Percentiles rank a stretch among this genome's conserved stretches.
These are phyloP conservation scores for Cutaneotrichosporon sp. DNA, from an alignment of 1,284 basidiomycete genomes.

Conservation along the genomic window DNA sequence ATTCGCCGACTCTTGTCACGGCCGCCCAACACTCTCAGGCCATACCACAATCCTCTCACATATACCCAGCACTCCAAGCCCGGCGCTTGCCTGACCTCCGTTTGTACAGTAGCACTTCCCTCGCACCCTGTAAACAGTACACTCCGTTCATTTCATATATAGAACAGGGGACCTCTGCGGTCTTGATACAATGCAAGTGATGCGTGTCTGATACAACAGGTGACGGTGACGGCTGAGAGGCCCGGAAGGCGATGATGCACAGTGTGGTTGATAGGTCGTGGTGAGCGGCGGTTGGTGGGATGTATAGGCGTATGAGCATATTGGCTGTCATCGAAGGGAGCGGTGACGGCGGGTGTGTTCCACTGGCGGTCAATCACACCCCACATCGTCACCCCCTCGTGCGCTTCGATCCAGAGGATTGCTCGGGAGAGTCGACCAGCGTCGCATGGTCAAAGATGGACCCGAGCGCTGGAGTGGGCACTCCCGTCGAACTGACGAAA, in stretches of 20 bases:
- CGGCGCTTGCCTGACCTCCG: no score
- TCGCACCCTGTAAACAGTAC: neutral
- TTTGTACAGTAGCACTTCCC: no score
- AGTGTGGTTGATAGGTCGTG: neutral
- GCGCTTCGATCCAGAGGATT: constrained; percentile 21
- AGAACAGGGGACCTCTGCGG: neutral
- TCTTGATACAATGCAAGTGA: neutral
- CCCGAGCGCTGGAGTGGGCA: constrained; percentile 14
- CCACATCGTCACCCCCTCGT: constrained; percentile 12
- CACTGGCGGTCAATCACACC: constrained; percentile 13
- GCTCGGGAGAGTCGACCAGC: constrained; percentile 19
- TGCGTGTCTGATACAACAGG: neutral
- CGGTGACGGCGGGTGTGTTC: constrained; percentile 20
- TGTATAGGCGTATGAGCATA: no score
- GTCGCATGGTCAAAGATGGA: constrained; percentile 13
- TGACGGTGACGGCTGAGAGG: neutral
- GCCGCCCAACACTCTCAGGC: no score
- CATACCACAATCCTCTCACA: no score
- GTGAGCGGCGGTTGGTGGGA: no score
- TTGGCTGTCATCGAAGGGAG: neutral
- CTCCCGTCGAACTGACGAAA: neutral
- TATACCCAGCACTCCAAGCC: no score
- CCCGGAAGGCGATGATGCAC: neutral
- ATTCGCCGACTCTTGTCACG: no score
- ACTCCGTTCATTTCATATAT: constrained; percentile 1